phyloP scores from a whole-genome alignment of 108 stramenopile species.

The Schizochytrium sp. region DNA sequence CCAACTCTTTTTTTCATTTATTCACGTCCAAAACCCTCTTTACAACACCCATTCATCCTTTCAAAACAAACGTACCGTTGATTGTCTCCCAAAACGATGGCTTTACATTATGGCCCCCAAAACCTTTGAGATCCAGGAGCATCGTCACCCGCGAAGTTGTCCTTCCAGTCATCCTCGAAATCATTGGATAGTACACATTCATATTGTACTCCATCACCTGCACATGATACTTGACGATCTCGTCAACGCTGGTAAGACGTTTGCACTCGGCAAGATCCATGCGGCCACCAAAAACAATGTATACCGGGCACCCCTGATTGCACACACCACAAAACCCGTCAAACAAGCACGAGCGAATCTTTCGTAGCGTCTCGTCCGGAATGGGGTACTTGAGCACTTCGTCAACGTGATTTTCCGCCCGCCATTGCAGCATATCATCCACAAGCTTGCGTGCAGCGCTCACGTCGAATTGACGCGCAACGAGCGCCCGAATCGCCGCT shows the following conservation, averaged over 20 bases:
- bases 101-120: conserved; percentile 7
- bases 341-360: conserved; percentile 1
- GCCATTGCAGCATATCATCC: not conserved
- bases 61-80: not conserved
- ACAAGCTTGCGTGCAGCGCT: not conserved
- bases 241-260: not conserved
- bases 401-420: not conserved
- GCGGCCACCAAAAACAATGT: not conserved
- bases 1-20: not conserved
- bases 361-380: not conserved
- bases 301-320: not conserved
- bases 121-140: not conserved
- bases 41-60: not conserved
- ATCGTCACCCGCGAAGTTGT: not conserved
- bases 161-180: not conserved
- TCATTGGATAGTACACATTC: not conserved
- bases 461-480: not conserved
- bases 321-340: not conserved
- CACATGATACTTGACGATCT: not conserved
- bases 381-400: not conserved
- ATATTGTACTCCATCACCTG: not conserved
- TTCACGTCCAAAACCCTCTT: not conserved
- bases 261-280: conserved; percentile 10
- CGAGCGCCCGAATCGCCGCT: not conserved
- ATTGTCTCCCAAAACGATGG: not conserved